phyloP scores from a whole-genome alignment of 768 basidiomycete genomes.

The Fistulinella prunicolor region DNA sequence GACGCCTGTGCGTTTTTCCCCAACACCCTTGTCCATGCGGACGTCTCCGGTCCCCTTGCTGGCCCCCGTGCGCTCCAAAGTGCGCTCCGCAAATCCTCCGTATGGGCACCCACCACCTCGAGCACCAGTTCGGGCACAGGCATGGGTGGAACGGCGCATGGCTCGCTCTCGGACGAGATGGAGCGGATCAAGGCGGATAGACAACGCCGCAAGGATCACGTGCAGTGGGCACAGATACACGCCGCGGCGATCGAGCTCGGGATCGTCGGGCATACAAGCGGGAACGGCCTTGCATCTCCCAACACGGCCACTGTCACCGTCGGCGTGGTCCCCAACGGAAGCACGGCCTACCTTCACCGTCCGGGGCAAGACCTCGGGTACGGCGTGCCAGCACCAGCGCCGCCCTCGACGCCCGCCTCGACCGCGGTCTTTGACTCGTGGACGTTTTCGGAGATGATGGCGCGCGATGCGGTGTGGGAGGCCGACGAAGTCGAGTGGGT shows the following conservation, averaged over 20 bases:
- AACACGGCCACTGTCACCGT: background rate
- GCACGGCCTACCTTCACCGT: slow-evolving; percentile 31
- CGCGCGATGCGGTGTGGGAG: slow-evolving; percentile 66
- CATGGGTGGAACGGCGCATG: slow-evolving; percentile 7
- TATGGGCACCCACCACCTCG: slow-evolving; percentile 42
- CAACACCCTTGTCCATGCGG: slow-evolving; percentile 49
- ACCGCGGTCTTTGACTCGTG: too few relatives aligned
- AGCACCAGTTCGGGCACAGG: background rate
- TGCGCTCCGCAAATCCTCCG: slow-evolving; percentile 54
- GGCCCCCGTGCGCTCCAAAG: slow-evolving; percentile 58
- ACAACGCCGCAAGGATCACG: slow-evolving; percentile 59
- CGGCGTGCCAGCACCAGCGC: slow-evolving; percentile 17
- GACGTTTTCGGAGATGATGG: slow-evolving; percentile 58
- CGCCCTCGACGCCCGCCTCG: background rate
- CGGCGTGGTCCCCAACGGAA: slow-evolving; percentile 8
- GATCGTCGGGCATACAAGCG: slow-evolving; percentile 32
- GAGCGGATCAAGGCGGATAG: slow-evolving; percentile 59
- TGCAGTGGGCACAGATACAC: slow-evolving; percentile 66
- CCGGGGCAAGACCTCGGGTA: slow-evolving; percentile 40
- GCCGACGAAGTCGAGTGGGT: slow-evolving; percentile 67
- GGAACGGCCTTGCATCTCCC: too few relatives aligned
- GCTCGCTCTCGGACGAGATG: slow-evolving; percentile 56
- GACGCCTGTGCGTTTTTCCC: slow-evolving; percentile 53
- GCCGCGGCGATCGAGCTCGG: slow-evolving; percentile 61
- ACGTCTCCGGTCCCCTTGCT: slow-evolving; percentile 51